These are phyloP conservation scores for Xerocomellus amylosporus DNA, from an alignment of 768 basidiomycete genomes.

Conservation along the genomic window DNA sequence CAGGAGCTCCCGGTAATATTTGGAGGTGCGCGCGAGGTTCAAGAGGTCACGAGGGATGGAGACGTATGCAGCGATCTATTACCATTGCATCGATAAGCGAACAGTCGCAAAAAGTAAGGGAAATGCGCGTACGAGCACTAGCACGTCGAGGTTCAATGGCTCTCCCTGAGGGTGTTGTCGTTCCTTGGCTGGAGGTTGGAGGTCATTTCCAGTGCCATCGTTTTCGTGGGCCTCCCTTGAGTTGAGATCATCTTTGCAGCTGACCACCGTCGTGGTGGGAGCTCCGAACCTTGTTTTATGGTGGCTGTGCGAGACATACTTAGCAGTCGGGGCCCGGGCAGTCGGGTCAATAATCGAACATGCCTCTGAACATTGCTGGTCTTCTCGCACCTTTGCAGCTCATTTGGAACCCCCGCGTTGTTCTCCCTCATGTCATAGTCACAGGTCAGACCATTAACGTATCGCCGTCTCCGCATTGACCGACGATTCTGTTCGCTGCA, in stretches of 20 bases:
- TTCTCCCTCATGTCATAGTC: conserved; percentile 62
- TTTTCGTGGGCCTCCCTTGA: not conserved
- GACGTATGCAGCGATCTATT: conserved; percentile 41
- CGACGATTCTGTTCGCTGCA: conserved; percentile 30
- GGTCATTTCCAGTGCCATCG: not conserved
- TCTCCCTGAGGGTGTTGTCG: no score
- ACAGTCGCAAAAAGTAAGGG: not conserved
- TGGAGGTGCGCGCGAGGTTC: conserved; percentile 40
- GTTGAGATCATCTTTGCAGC: not conserved
- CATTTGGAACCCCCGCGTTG: conserved; percentile 60
- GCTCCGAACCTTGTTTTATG: no score
- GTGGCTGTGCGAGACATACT: not conserved
- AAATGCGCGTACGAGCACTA: conserved; percentile 12
- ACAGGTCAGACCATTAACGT: conserved; percentile 52
- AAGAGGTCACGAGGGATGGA: conserved; percentile 29
- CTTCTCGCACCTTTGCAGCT: conserved; percentile 70
- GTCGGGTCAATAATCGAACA: conserved; percentile 31
- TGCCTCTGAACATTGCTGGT: conserved; percentile 77
- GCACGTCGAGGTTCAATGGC: conserved; percentile 18
- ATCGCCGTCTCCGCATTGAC: not conserved
- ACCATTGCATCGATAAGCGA: not conserved
- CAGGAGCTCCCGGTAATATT: conserved; percentile 35
- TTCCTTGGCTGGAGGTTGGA: not conserved
- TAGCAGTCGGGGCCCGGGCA: no score
- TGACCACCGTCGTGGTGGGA: no score